Evolutionary conservation across 2,329 filamentous ascomycete species (phyloP).

Genomic region (Diaporthe sp.): DNA sequence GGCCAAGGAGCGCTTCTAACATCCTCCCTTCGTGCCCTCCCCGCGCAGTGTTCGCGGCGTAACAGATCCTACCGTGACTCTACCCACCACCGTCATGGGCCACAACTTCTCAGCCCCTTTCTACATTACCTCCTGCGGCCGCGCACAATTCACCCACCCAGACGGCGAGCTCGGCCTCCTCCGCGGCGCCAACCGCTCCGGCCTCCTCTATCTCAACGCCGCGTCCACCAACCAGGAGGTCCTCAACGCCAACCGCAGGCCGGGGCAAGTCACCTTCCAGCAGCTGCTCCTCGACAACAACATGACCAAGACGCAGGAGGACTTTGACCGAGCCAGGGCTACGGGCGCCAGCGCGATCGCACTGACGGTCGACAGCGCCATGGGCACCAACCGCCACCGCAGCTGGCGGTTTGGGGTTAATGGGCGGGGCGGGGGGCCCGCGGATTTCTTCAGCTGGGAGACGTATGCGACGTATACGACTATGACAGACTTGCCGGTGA

Average conservation of each 20-base stretch:
- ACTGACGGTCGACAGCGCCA: neutral
- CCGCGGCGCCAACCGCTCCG: neutral
- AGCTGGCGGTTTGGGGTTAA: neutral
- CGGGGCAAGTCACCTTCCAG: neutral
- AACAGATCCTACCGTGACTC: no score
- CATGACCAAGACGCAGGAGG: neutral
- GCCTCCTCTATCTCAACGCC: neutral
- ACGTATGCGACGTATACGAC: neutral
- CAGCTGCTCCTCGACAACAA: neutral
- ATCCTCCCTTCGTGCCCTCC: no score
- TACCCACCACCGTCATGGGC: neutral
- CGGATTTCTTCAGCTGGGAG: neutral
- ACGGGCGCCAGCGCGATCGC: neutral
- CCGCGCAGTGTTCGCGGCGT: no score
- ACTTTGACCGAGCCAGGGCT: neutral
- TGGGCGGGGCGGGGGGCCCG: neutral
- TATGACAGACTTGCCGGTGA: neutral
- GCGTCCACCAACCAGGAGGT: neutral
- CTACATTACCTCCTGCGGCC: neutral
- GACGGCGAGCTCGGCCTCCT: neutral
- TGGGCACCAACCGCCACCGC: neutral
- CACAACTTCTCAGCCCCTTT: neutral
- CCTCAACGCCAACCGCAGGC: neutral
- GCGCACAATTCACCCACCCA: neutral
- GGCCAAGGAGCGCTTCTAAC: no score